phyloP scores from a whole-genome alignment of 2,329 filamentous ascomycete species.

The Thermoascus crustaceus region DNA sequence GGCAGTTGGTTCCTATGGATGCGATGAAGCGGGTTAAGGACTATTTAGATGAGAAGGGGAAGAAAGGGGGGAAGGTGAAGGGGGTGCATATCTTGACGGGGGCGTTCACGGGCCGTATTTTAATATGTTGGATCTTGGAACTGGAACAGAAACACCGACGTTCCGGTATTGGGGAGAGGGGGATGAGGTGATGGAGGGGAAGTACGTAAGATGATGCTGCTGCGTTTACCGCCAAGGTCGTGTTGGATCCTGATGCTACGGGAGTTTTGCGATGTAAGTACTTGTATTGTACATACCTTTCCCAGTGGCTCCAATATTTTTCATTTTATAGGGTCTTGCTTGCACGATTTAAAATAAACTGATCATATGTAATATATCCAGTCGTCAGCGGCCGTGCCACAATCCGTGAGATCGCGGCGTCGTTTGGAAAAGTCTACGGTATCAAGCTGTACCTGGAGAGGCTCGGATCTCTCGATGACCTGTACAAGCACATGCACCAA shows the following conservation, averaged over 20 bases:
- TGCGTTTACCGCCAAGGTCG: conserved; percentile 26
- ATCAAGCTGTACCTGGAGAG: conserved; percentile 14
- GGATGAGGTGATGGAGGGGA: conserved; percentile 28
- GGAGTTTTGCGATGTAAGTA: conserved; percentile 16
- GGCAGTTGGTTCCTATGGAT: conserved; percentile 32
- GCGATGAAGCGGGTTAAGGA: conserved; percentile 33
- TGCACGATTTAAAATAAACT: neutral
- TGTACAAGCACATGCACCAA: conserved; percentile 19
- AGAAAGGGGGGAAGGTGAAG: conserved; percentile 26
- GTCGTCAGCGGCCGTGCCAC: conserved; percentile 27
- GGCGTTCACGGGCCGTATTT: conserved; percentile 29
- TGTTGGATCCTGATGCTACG: conserved; percentile 14
- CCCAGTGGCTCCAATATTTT: too few species aligned
- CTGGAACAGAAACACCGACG: too few species aligned
- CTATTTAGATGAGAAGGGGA: conserved; percentile 29
- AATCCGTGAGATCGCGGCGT: conserved; percentile 16
- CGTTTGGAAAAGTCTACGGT: conserved; percentile 19
- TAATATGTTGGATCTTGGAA: conserved; percentile 15
- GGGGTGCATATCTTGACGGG: conserved; percentile 37
- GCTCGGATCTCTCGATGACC: conserved; percentile 20
- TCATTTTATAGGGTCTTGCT: neutral
- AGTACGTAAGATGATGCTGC: conserved; percentile 34
- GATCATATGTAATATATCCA: conserved; percentile 16
- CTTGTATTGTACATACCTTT: neutral
- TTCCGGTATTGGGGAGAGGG: conserved; percentile 31